Evolutionary conservation across 371 early-diverging fungal genomes (phyloP).

Genomic region (Smittium mucronatum): DNA sequence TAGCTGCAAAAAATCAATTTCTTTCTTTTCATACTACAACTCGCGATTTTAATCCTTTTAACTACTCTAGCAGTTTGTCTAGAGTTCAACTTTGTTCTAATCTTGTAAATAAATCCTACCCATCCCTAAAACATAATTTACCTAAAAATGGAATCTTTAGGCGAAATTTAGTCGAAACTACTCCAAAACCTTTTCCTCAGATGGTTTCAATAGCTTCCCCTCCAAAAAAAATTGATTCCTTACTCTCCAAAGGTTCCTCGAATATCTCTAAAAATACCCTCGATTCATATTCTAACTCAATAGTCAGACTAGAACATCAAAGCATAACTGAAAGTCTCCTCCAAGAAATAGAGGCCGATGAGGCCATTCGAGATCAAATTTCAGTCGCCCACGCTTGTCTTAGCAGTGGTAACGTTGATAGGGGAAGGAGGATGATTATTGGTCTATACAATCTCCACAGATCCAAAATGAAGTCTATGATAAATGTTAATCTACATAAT

Average conservation of each 20-base stretch:
- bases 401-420: conserved; percentile 49
- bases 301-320: background rate
- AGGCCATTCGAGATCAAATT: conserved; percentile 36
- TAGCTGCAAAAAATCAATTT: too few species aligned
- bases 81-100: background rate
- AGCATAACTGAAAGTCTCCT: background rate
- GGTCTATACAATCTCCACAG: conserved; percentile 47
- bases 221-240: too few species aligned
- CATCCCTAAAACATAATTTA: background rate
- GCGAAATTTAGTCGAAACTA: too few species aligned
- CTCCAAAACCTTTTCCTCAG: too few species aligned
- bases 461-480: conserved; percentile 51
- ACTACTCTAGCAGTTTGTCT: background rate
- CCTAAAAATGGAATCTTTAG: too few species aligned
- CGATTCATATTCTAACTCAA: background rate
- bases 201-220: too few species aligned
- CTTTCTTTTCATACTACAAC: too few species aligned
- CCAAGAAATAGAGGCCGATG: conserved; percentile 20
- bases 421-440: conserved; percentile 65
- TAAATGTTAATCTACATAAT: conserved; percentile 66
- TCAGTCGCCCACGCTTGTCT: conserved; percentile 65
- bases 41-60: background rate
- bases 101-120: background rate
- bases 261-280: too few species aligned
- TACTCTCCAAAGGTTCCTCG: too few species aligned